Base-by-base conservation (phyloP, 257 asterid species). In the Misopates orontium region DNA sequence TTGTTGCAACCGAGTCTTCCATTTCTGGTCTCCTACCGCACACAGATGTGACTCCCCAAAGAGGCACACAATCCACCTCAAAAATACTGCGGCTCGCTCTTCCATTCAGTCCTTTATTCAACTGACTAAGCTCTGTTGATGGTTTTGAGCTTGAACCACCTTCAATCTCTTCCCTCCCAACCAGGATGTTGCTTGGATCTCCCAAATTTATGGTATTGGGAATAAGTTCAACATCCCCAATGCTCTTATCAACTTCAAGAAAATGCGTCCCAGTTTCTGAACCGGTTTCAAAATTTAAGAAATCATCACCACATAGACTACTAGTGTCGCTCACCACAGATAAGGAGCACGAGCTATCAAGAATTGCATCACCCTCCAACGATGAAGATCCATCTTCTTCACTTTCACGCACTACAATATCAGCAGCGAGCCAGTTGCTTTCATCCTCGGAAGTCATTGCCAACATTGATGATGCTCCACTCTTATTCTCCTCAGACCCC, bases 21-120 rank as follows among this genome's bases (percentile, higher is more conserved):
- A 93, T 93, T 80, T 93, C 99, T 9, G 95, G 95, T 32, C 99
- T 77, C 84, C 96, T 79, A 24, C 99, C 99, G 59, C 96, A 86
- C 16, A 93, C 66, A 13, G 97, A 93, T 18, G 78, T 70, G 67
- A 70, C 39, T 19, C 99, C 99, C 99, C 99, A 93, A 4, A 87
- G 84, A 25, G 99, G 97, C 55, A 90, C 85, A 47, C 67, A 87
- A 50, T 90, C 99, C 60, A 90, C 87, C 78, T 86, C 89, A 73
- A 90, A 94, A 10, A 90, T 87, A 75, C 97, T 94, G 16, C 95
- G 84, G 22, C 72, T 44, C 10, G 59, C 72, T 49, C 64, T 74
- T 25, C 75, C 84, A 56, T 72, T 62, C 20, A 48, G 16, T 39
- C 69, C 80, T 55, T 69, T 79, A 69, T 78, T 82, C 45, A 65